These are phyloP conservation scores for Asterionellopsis glacialis DNA, from an alignment of 108 stramenopile species.

Conservation along the genomic window DNA sequence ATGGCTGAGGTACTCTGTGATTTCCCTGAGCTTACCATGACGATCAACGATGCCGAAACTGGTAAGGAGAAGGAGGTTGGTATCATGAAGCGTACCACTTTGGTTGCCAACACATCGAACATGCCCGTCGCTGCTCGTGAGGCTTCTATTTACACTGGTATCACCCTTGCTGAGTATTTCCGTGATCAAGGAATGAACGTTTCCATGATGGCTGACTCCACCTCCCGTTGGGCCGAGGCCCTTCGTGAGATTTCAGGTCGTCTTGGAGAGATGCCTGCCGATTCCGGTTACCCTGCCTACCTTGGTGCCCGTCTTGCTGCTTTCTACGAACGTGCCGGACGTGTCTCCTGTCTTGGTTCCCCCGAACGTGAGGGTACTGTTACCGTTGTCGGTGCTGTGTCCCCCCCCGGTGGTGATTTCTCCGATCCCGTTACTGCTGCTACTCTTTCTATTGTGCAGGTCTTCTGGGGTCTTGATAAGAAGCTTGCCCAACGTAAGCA, in stretches of 20 bases:
- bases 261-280: constrained; percentile 99
- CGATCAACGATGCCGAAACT: constrained; percentile 72
- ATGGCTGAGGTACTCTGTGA: constrained; percentile 99
- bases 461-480: constrained; percentile 99
- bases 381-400: constrained; percentile 98
- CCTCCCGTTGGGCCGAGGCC: constrained; percentile 99
- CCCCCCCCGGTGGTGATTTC: constrained; percentile 99
- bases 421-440: constrained; percentile 99
- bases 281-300: constrained; percentile 99
- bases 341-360: constrained; percentile 95
- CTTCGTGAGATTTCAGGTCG: constrained; percentile 99
- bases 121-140: constrained; percentile 99
- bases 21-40: constrained; percentile 99
- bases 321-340: constrained; percentile 99
- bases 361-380: constrained; percentile 98
- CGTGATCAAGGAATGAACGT: constrained; percentile 99
- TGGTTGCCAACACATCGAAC: constrained; percentile 99
- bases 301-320: constrained; percentile 99
- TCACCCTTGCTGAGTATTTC: constrained; percentile 97
- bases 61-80: constrained; percentile 93
- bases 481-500: constrained; percentile 99
- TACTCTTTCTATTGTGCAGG: constrained; percentile 99
- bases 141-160: constrained; percentile 99
- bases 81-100: constrained; percentile 99
- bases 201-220: constrained; percentile 99